Base-by-base conservation (phyloP, 2,329 filamentous ascomycete genomes). In the Chrysosphaeria jannelii region DNA sequence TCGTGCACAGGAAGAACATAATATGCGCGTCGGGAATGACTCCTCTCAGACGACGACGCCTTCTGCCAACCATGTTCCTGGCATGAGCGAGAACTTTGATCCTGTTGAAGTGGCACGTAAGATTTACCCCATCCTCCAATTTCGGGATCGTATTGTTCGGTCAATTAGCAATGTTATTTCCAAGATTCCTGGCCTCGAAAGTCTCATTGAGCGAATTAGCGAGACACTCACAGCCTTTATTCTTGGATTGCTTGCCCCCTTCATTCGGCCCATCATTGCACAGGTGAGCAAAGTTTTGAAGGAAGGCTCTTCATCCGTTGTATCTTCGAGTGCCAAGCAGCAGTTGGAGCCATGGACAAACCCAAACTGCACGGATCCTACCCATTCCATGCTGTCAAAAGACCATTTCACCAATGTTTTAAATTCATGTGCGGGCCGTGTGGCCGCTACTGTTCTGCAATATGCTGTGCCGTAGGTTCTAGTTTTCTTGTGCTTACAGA, bases 81-180 rank as follows among this genome's bases (percentile, higher is more conserved):
- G 71, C 5, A 74, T 79, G 53, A 69, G 62, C 35, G 51, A 61
- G 9, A 51, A 57, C 36, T 74, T 88, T 28, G 79, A 91, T 36
- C 68, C 72, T 0, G 58, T 72, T 34, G 66, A 75, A 42, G 69
- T 67, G 1, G 57, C 69, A 9, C 51, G 56, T 19, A 65, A 88
- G 45, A 91, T 97, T 32, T 93, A 93, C 37, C 85, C 85, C 1
- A 90, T 97, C 29, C 57, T 97, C 0, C 59, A 74, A 29, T 97
- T 93, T 51, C 62, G 81, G 28, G 85, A 97, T 49, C 85, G 70
- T 37, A 78, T 97, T 25, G 79, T 91, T 23, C 75, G 75, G 34
- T 60, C 67, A 19, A 78, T 97, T 42, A 76, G 65, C 37, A 59
- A 63, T 19, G 69, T 78, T 24, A 76, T 93, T 33, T 65, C 78